Evolutionary conservation across 495 filamentous ascomycete genomes (phyloP).

Genomic region (Parathielavia hyrcaniae): DNA sequence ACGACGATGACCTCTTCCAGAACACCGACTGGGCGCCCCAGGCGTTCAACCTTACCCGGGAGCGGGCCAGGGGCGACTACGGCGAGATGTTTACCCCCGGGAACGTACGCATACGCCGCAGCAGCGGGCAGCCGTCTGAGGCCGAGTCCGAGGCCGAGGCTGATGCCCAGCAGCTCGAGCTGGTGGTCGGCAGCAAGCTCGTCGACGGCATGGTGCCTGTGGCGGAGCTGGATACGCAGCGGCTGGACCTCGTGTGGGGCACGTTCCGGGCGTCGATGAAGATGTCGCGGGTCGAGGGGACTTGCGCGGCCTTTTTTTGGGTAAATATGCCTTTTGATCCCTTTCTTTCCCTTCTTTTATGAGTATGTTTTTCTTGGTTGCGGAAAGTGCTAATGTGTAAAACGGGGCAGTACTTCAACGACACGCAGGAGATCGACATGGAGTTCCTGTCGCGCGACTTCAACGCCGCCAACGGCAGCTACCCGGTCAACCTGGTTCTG

Average conservation of each 20-base stretch:
- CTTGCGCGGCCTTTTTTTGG: conserved; percentile 75
- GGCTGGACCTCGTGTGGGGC: conserved; percentile 58
- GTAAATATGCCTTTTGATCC: conserved; percentile 36
- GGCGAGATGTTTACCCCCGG: conserved; percentile 53
- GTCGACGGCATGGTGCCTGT: conserved; percentile 49
- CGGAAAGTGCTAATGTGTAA: background rate
- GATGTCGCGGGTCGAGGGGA: conserved; percentile 51
- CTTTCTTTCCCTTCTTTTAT: background rate
- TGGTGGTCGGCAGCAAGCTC: conserved; percentile 49
- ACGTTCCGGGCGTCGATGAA: conserved; percentile 62
- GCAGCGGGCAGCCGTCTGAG: conserved; percentile 36
- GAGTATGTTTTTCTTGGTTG: no score
- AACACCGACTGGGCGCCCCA: conserved; percentile 58
- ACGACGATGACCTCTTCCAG: conserved; percentile 34
- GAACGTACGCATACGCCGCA: conserved; percentile 50
- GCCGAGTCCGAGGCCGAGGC: conserved; percentile 34
- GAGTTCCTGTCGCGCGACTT: conserved; percentile 63
- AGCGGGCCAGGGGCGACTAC: conserved; percentile 52
- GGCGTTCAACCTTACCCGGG: conserved; percentile 53
- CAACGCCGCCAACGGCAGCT: conserved; percentile 38
- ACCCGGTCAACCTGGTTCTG: conserved; percentile 64
- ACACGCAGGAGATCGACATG: conserved; percentile 75
- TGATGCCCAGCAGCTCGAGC: conserved; percentile 43
- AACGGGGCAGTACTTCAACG: conserved; percentile 57
- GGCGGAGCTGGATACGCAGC: conserved; percentile 53